phyloP scores from a whole-genome alignment of 1,284 basidiomycete species.

The Cryptococcus sp. region DNA sequence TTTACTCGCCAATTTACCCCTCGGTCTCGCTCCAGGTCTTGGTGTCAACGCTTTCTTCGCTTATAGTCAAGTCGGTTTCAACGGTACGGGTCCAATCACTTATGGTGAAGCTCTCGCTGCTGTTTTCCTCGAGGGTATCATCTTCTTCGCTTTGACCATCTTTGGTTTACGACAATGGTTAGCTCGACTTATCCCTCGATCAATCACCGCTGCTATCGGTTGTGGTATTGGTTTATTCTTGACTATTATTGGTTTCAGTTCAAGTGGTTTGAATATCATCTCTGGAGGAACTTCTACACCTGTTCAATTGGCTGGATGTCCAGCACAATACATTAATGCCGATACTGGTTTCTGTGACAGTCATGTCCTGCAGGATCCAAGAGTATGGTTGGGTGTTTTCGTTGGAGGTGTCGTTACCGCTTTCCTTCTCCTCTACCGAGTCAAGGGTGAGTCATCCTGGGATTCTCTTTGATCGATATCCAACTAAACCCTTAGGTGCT shows the following conservation, averaged over 20 bases:
- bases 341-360: constrained; percentile 57
- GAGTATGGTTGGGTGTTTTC: constrained; percentile 85
- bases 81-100: constrained; percentile 62
- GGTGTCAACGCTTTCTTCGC: constrained; percentile 86
- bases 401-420: constrained; percentile 76
- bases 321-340: constrained; percentile 46
- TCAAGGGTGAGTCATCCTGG: constrained; percentile 60
- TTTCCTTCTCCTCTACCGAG: constrained; percentile 75
- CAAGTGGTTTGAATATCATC: constrained; percentile 69
- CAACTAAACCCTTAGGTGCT: constrained; percentile 9
- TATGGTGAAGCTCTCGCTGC: constrained; percentile 81
- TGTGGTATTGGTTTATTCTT: constrained; percentile 10
- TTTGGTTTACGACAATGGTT: constrained; percentile 87
- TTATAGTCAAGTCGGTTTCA: constrained; percentile 79
- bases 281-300: constrained; percentile 69
- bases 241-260: constrained; percentile 51
- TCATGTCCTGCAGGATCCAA: constrained; percentile 68
- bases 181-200: constrained; percentile 79
- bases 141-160: constrained; percentile 76
- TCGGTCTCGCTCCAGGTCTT: constrained; percentile 65
- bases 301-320: constrained; percentile 76
- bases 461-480: not conserved
- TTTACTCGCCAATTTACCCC: constrained; percentile 73
- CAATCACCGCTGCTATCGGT: constrained; percentile 50
- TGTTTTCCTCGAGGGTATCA: constrained; percentile 81